phyloP scores from a whole-genome alignment of 78 protist genomes.

The Chrysochromulina parva region DNA sequence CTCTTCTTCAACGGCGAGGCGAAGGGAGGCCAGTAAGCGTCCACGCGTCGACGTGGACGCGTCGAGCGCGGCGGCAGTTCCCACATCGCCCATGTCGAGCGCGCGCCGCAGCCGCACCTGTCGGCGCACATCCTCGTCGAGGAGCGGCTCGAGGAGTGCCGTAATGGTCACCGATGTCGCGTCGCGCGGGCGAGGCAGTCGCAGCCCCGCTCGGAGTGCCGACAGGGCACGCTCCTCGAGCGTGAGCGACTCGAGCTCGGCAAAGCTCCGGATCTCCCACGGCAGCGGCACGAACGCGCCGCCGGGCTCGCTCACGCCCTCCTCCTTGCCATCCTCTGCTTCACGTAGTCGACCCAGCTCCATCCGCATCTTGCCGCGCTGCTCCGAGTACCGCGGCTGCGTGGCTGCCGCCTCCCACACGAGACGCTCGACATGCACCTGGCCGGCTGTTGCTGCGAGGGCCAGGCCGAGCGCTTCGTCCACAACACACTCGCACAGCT shows the following conservation, averaged over 20 bases:
- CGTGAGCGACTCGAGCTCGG: not conserved
- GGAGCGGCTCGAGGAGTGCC: not conserved
- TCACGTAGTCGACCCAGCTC: not conserved
- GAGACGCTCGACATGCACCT: not conserved
- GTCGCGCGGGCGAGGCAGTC: not conserved
- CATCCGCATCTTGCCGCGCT: not conserved
- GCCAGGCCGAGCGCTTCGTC: constrained; percentile 7
- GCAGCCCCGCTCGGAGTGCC: constrained; percentile 5
- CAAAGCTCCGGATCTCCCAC: not conserved
- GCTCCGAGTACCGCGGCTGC: not conserved
- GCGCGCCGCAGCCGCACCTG: not conserved
- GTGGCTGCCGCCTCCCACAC: not conserved
- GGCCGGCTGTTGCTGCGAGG: not conserved
- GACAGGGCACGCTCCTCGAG: not conserved
- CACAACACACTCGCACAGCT: not conserved
- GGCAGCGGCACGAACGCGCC: not conserved
- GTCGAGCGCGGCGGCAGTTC: not conserved
- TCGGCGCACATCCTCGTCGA: constrained; percentile 15
- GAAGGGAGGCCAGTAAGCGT: too few relatives aligned
- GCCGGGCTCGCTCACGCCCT: not conserved
- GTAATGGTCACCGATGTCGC: not conserved
- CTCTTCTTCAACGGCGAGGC: not conserved
- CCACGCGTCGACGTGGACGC: too few relatives aligned
- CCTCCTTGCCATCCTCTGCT: not conserved
- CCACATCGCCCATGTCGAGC: not conserved